These are phyloP conservation scores for Tylopilus intermedius DNA, from an alignment of 768 basidiomycete species.

Conservation along the genomic window DNA sequence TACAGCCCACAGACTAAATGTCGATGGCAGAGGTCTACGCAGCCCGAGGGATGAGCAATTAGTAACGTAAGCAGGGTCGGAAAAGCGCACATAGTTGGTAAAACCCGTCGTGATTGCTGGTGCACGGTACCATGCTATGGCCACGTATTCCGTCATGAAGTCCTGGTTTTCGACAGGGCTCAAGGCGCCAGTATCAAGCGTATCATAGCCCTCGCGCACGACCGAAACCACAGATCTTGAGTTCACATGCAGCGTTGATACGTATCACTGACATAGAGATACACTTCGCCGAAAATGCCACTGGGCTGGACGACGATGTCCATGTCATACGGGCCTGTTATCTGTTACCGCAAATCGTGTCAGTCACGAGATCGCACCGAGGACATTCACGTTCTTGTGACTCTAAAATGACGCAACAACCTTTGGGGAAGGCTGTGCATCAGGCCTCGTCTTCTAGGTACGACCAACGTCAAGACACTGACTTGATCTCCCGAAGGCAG, in stretches of 20 bases:
- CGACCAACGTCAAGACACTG: slow-evolving; percentile 25
- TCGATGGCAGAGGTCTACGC: too few species aligned
- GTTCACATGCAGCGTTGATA: neutral
- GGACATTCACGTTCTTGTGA: slow-evolving; percentile 81
- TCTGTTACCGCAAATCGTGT: slow-evolving; percentile 41
- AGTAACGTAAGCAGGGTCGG: too few species aligned
- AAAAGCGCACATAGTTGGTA: slow-evolving; percentile 70
- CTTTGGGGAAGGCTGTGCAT: slow-evolving; percentile 33
- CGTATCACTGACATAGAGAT: slow-evolving; percentile 67
- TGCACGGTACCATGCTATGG: slow-evolving; percentile 41
- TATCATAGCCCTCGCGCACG: too few species aligned
- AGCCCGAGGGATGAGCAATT: too few species aligned
- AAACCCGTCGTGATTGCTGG: slow-evolving; percentile 81
- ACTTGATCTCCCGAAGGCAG: slow-evolving; percentile 93
- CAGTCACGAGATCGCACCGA: neutral
- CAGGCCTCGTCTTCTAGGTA: neutral
- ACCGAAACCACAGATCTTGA: too few species aligned
- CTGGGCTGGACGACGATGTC: slow-evolving; percentile 91
- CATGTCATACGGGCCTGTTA: slow-evolving; percentile 98
- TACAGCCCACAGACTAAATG: too few species aligned
- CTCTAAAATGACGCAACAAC: slow-evolving; percentile 93
- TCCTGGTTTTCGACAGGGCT: too few species aligned
- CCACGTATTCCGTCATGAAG: too few species aligned
- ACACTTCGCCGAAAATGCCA: slow-evolving; percentile 95
- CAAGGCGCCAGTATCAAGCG: too few species aligned